Percentiles rank a stretch among this genome's conserved stretches.
These are phyloP conservation scores for Leishmania turanica DNA, from an alignment of 208 protist genomes.

Conservation along the genomic window DNA sequence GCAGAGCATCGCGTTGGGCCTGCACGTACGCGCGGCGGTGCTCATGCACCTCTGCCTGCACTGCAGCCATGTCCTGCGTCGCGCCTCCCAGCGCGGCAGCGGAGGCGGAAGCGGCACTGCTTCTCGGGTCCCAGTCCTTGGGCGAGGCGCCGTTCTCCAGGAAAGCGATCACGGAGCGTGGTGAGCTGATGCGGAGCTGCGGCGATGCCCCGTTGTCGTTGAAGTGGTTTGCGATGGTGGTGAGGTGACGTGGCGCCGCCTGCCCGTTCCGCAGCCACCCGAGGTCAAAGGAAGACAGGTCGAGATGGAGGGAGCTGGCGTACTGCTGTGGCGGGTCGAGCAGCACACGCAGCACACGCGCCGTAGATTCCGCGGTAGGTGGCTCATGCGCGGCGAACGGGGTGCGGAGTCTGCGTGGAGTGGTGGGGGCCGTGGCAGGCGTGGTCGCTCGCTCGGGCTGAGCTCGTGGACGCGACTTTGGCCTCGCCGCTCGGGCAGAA, in stretches of 20 bases:
- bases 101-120: neutral
- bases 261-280: constrained; percentile 62
- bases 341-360: constrained; percentile 62
- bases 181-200: constrained; percentile 63
- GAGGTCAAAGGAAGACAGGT: constrained; percentile 62
- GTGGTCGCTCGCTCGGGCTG: neutral
- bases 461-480: neutral
- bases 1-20: constrained; percentile 32
- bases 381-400: neutral
- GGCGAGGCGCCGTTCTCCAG: constrained; percentile 70
- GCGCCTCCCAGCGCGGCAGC: neutral
- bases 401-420: neutral
- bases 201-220: neutral
- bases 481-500: neutral
- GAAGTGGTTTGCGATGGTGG: constrained; percentile 14
- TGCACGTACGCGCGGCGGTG: constrained; percentile 43
- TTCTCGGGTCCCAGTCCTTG: constrained; percentile 41
- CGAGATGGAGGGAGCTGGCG: constrained; percentile 60
- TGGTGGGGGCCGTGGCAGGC: constrained; percentile 1
- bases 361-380: constrained; percentile 35
- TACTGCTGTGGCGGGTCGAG: constrained; percentile 69
- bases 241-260: constrained; percentile 34
- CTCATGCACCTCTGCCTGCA: constrained; percentile 38
- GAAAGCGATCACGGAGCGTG: constrained; percentile 76
- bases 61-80: neutral